Percentiles rank a stretch among this genome's conserved stretches.
Evolutionary conservation across 2,329 filamentous ascomycete genomes (phyloP).

Genomic region (Alternaria sp.): DNA sequence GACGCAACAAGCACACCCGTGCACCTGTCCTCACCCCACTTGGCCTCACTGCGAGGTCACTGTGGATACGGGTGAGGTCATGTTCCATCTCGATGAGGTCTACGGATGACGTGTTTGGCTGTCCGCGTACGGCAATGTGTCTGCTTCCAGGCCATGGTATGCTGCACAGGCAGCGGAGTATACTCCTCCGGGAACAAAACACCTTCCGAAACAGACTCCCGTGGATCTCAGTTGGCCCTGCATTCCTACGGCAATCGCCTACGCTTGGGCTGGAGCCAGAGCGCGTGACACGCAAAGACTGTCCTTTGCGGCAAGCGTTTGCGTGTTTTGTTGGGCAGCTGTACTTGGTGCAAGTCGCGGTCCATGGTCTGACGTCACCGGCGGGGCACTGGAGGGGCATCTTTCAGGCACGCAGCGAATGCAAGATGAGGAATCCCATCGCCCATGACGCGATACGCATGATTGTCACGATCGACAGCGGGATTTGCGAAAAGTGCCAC

Average conservation of each 20-base stretch:
- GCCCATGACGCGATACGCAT: slow-evolving; percentile 24
- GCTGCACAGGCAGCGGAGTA: slow-evolving; percentile 7
- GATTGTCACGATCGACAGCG: slow-evolving; percentile 28
- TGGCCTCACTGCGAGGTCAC: slow-evolving; percentile 9
- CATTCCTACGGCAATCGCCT: slow-evolving; percentile 6
- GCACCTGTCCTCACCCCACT: slow-evolving; percentile 13
- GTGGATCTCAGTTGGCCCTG: slow-evolving; percentile 4
- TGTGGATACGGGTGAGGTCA: not conserved
- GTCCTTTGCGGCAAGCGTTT: slow-evolving; percentile 17
- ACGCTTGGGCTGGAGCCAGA: slow-evolving; percentile 10
- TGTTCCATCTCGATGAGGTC: slow-evolving; percentile 4
- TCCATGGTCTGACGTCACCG: slow-evolving; percentile 11
- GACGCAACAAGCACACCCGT: slow-evolving; percentile 8
- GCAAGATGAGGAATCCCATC: slow-evolving; percentile 6
- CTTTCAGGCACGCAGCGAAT: slow-evolving; percentile 20
- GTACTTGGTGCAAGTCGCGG: slow-evolving; percentile 10
- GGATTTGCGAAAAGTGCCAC: slow-evolving; percentile 19
- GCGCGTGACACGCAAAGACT: slow-evolving; percentile 22
- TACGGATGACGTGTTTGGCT: slow-evolving; percentile 8
- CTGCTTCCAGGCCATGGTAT: slow-evolving; percentile 7
- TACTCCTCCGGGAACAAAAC: slow-evolving; percentile 2
- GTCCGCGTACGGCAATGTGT: not conserved
- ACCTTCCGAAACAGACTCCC: slow-evolving; percentile 11
- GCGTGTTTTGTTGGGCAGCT: slow-evolving; percentile 18
- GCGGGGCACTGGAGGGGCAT: slow-evolving; percentile 19